Evolutionary conservation across 2,329 filamentous ascomycete species (phyloP).

Genomic region (Fusarium sulawesiense): DNA sequence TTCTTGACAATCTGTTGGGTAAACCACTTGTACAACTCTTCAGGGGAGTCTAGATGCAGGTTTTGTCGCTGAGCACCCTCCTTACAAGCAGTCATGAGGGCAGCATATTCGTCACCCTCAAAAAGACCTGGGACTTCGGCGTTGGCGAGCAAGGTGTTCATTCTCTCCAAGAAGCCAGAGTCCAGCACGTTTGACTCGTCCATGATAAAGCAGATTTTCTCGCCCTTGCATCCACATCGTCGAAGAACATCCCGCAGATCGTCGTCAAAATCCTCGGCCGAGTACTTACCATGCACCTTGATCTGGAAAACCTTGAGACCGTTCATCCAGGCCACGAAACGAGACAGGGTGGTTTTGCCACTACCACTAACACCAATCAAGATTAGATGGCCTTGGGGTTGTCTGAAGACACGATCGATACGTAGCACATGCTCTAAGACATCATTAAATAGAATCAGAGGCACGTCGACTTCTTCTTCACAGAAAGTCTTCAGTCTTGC

Average conservation of each 20-base stretch:
- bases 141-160: slow-evolving; percentile 98
- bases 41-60: slow-evolving; percentile 92
- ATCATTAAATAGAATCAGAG: slow-evolving; percentile 98
- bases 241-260: slow-evolving; percentile 94
- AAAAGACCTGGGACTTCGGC: slow-evolving; percentile 99
- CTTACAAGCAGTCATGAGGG: slow-evolving; percentile 99
- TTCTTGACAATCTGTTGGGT: slow-evolving; percentile 99
- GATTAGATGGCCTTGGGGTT: slow-evolving; percentile 97
- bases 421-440: slow-evolving; percentile 97
- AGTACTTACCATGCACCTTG: slow-evolving; percentile 99
- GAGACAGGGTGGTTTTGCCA: slow-evolving; percentile 97
- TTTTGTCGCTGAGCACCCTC: slow-evolving; percentile 97
- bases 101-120: slow-evolving; percentile 97
- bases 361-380: slow-evolving; percentile 98
- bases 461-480: slow-evolving; percentile 98
- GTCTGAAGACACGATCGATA: slow-evolving; percentile 98
- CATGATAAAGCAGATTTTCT: slow-evolving; percentile 99
- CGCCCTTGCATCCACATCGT: slow-evolving; percentile 94
- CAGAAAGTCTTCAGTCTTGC: slow-evolving; percentile 97
- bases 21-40: slow-evolving; percentile 99
- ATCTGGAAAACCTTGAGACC: slow-evolving; percentile 99
- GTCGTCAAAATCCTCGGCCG: slow-evolving; percentile 97
- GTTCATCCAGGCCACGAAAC: slow-evolving; percentile 99
- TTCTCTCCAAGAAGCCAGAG: slow-evolving; percentile 97
- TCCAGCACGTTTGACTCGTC: slow-evolving; percentile 98